Conservation (phyloP, 371 early-diverging fungal genomes). For the Homolaphlyctis polyrhiza region DNA sequence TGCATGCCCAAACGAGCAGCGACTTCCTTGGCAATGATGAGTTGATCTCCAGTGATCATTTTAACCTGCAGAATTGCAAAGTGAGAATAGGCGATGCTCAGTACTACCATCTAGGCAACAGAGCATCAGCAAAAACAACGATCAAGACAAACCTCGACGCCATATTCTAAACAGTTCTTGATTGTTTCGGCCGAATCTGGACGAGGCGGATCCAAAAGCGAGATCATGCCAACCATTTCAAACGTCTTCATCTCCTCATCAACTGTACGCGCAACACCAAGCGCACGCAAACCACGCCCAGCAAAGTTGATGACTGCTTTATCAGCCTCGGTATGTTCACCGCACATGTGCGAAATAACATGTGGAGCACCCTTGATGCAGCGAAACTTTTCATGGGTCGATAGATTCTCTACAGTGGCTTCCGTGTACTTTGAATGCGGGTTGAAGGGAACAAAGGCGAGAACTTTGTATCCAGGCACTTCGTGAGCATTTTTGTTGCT, state of each 20-base stretch:
- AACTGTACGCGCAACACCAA: constrained; percentile 84
- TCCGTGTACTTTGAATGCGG: constrained; percentile 80
- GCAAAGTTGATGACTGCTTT: constrained; percentile 69
- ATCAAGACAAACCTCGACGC: constrained; percentile 32
- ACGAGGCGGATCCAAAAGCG: constrained; percentile 33
- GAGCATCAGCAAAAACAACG: background rate
- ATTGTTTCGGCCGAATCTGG: constrained; percentile 54
- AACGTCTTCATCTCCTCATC: constrained; percentile 45
- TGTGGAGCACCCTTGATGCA: constrained; percentile 93
- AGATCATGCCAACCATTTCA: constrained; percentile 44
- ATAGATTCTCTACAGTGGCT: constrained; percentile 64
- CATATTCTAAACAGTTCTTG: constrained; percentile 51
- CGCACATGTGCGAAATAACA: constrained; percentile 72
- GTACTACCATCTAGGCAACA: no score
- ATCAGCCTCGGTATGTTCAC: constrained; percentile 70
- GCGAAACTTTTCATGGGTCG: constrained; percentile 60
- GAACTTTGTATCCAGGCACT: constrained; percentile 70
- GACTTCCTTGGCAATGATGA: constrained; percentile 60
- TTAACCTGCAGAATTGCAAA: constrained; percentile 61
- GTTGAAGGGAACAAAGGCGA: constrained; percentile 81
- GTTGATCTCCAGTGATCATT: constrained; percentile 82
- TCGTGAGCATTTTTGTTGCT: constrained; percentile 16
- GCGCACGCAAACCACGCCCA: constrained; percentile 80
- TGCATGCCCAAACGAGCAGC: constrained; percentile 39
- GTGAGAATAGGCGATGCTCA: background rate